Base-by-base conservation (phyloP, 352 stramenopile species). In the Phytophthora pinifolia region DNA sequence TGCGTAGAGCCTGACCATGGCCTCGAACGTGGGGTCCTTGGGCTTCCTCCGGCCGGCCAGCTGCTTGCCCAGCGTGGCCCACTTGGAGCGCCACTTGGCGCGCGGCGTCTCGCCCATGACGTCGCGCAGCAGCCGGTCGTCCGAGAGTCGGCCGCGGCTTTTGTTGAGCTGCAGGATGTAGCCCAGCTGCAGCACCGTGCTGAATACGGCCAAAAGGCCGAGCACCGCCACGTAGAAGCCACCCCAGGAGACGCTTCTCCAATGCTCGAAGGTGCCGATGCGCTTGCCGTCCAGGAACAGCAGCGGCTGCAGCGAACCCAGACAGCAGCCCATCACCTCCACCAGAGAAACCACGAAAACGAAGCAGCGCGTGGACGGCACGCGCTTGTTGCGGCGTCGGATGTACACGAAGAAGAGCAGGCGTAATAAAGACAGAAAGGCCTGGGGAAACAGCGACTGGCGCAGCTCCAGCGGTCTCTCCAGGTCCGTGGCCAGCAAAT, bases 161-260 rank as follows among this genome's bases (percentile, higher is more conserved):
- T 76, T 76, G 63, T 94, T 94, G 20, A 91, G 76, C 39, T 85
- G 79, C 30, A 94, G 50, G 27, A 89, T 88, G 65, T 91, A 94
- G 20, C 71, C 68, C 13, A 91, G 55, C 54, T 94, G 76, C 25
- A 91, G 63, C 54, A 78, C 27, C 13, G 74, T 78, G 38, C 70
- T 85, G 29, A 76, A 14, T 10, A 88, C 53, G 29, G 72, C 68
- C 43, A 90, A 59, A 6, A 33, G 50, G 44, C 70, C 71, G 29
- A 92, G 65, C 17, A 72, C 72, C 30, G 58, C 68, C n/a, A 90
- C 74, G 47, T 89, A 94, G 35, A 64, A 58, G 14, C 39, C 39
- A 22, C 70, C 73, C 79, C 81, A 92, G 14, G 44, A 41, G 34
- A 85, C 54, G 2, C 43, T 41, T 2, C 79, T 76, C 30, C 77